A percentile compares a stretch with the other conserved stretches of the same genome.
phyloP scores from a whole-genome alignment of 2,329 filamentous ascomycete genomes.

The Apiospora aurea region DNA sequence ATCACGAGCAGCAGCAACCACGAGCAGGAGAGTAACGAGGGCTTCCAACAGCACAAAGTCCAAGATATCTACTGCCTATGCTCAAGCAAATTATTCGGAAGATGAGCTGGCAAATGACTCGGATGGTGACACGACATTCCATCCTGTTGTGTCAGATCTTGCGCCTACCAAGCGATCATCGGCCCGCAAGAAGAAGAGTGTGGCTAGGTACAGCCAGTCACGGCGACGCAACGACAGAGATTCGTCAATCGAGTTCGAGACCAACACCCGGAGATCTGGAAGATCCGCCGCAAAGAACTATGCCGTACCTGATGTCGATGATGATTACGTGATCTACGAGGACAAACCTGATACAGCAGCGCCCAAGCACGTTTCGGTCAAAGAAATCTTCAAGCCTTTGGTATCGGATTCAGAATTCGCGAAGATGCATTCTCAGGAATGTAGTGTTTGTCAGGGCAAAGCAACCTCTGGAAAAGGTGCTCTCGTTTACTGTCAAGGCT shows the following conservation, averaged over 20 bases:
- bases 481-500: slow-evolving; percentile 90
- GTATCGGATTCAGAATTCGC: slow-evolving; percentile 71
- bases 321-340: slow-evolving; percentile 63
- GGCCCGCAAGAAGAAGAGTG: slow-evolving; percentile 32
- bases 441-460: slow-evolving; percentile 72
- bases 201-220: slow-evolving; percentile 32
- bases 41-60: slow-evolving; percentile 6
- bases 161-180: slow-evolving; percentile 31
- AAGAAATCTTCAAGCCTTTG: slow-evolving; percentile 75
- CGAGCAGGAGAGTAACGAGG: slow-evolving; percentile 21
- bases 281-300: slow-evolving; percentile 54
- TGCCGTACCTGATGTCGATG: slow-evolving; percentile 63
- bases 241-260: slow-evolving; percentile 62
- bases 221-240: slow-evolving; percentile 31
- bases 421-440: slow-evolving; percentile 71
- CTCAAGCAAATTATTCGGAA: slow-evolving; percentile 33
- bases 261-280: slow-evolving; percentile 53
- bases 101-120: slow-evolving; percentile 42
- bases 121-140: slow-evolving; percentile 29
- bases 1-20: not conserved
- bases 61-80: slow-evolving; percentile 20
- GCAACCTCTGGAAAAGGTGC: slow-evolving; percentile 67
- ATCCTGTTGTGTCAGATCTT: slow-evolving; percentile 41
- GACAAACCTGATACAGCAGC: slow-evolving; percentile 51
- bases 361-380: slow-evolving; percentile 68